These are phyloP conservation scores for Globisporangium abappressorium DNA, from an alignment of 352 stramenopile species.

Conservation along the genomic window DNA sequence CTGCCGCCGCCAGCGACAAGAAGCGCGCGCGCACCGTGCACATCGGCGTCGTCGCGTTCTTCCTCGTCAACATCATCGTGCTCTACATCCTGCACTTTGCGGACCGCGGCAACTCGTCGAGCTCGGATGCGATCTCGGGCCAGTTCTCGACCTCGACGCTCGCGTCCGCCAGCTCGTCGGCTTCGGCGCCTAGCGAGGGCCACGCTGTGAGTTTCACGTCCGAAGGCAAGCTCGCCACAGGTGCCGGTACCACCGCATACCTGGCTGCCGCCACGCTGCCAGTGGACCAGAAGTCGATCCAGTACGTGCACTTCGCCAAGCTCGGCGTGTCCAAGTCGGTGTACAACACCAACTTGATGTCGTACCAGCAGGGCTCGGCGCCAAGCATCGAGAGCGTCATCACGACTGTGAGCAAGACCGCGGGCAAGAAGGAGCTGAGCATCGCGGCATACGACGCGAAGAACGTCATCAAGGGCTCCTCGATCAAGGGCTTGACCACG, in stretches of 20 bases:
- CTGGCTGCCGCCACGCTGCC: constrained; percentile 47
- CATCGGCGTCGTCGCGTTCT: constrained; percentile 42
- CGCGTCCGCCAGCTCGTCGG: constrained; percentile 17
- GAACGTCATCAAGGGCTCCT: constrained; percentile 51
- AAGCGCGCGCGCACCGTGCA: constrained; percentile 32
- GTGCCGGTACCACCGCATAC: constrained; percentile 72
- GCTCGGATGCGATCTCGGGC: constrained; percentile 23
- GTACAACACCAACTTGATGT: constrained; percentile 54
- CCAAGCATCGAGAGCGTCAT: constrained; percentile 42
- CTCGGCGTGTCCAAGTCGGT: constrained; percentile 38
- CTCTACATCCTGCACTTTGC: constrained; percentile 83
- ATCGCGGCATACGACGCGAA: constrained; percentile 32
- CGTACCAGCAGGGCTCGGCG: constrained; percentile 50
- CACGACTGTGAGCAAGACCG: constrained; percentile 44
- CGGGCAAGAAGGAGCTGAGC: constrained; percentile 43
- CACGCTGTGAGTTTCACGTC: constrained; percentile 62
- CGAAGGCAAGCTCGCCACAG: constrained; percentile 45
- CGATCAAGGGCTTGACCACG: constrained; percentile 61
- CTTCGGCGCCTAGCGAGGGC: constrained; percentile 28
- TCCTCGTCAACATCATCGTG: constrained; percentile 80
- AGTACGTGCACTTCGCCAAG: constrained; percentile 59
- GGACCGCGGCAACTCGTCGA: constrained; percentile 39
- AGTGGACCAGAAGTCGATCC: constrained; percentile 40
- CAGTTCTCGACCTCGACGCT: constrained; percentile 37
- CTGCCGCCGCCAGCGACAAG: constrained; percentile 18